phyloP scores from a whole-genome alignment of 371 early-diverging fungal species.

The Saksenaea oblongispora region DNA sequence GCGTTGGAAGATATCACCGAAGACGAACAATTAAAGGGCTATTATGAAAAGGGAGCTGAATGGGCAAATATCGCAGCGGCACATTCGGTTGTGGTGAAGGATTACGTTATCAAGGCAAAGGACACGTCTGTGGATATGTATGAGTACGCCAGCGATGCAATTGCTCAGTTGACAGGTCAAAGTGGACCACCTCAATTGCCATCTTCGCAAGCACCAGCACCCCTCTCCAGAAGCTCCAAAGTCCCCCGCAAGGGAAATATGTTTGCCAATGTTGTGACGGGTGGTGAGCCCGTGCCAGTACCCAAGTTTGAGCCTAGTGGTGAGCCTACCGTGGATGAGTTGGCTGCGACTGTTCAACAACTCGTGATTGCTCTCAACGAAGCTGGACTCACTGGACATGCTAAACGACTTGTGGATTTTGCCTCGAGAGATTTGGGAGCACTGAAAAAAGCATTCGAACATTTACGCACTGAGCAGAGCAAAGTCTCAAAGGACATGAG shows the following conservation, averaged over 20 bases:
- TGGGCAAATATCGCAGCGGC: constrained; percentile 21
- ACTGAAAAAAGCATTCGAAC: constrained; percentile 25
- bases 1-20: constrained; percentile 36
- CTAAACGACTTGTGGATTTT: constrained; percentile 39
- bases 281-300: constrained; percentile 22
- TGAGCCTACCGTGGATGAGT: constrained; percentile 24
- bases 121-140: constrained; percentile 40
- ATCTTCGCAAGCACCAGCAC: constrained; percentile 23
- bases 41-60: constrained; percentile 22
- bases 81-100: constrained; percentile 16
- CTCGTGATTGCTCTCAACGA: constrained; percentile 40
- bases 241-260: constrained; percentile 9
- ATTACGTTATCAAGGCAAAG: constrained; percentile 22
- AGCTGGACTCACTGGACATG: constrained; percentile 44
- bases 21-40: constrained; percentile 26
- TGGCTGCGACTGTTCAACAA: constrained; percentile 33
- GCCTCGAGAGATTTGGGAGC: constrained; percentile 34
- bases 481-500: constrained; percentile 19
- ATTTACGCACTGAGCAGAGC: constrained; percentile 25
- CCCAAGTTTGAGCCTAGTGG: constrained; percentile 19
- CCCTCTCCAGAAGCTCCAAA: constrained; percentile 14
- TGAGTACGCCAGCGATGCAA: constrained; percentile 36
- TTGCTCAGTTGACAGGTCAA: constrained; percentile 38
- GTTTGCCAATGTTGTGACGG: constrained; percentile 37
- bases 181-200: constrained; percentile 21